Evolutionary conservation across 31 red algal genomes (phyloP).

Genomic region (Asparagopsis taxiformis): DNA sequence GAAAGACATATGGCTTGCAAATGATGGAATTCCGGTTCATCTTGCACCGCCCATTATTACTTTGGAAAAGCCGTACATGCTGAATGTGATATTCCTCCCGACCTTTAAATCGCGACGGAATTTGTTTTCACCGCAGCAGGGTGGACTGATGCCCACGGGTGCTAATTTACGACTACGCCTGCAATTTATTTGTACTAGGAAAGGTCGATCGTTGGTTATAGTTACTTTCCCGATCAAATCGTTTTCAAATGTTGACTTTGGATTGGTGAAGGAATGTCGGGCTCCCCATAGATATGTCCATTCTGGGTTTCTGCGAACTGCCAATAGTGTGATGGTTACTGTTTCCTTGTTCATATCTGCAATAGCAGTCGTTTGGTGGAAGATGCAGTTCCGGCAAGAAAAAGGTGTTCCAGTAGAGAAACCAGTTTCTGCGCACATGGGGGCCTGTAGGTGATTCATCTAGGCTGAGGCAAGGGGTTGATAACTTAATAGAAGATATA

Average conservation of each 20-base stretch:
- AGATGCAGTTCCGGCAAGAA: conserved; percentile 1
- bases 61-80: conserved; percentile 43
- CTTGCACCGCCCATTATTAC: conserved; percentile 53
- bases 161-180: conserved; percentile 18
- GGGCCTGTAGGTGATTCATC: neutral
- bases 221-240: conserved; percentile 63
- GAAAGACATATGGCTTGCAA: conserved; percentile 64
- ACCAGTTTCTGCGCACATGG: neutral
- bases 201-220: conserved; percentile 36
- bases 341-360: conserved; percentile 33
- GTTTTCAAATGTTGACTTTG: conserved; percentile 61
- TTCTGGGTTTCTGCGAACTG: conserved; percentile 56
- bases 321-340: conserved; percentile 31
- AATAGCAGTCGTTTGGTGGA: conserved; percentile 35
- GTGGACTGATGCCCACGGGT: conserved; percentile 21
- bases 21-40: conserved; percentile 49
- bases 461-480: too few relatives aligned
- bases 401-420: conserved; percentile 3
- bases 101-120: neutral
- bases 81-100: conserved; percentile 5
- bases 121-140: conserved; percentile 8
- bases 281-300: conserved; percentile 33
- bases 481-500: too few relatives aligned
- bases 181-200: conserved; percentile 54
- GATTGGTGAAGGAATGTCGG: conserved; percentile 59